Conservation (phyloP, 768 basidiomycete genomes). For the Asterophora lycoperdoides region DNA sequence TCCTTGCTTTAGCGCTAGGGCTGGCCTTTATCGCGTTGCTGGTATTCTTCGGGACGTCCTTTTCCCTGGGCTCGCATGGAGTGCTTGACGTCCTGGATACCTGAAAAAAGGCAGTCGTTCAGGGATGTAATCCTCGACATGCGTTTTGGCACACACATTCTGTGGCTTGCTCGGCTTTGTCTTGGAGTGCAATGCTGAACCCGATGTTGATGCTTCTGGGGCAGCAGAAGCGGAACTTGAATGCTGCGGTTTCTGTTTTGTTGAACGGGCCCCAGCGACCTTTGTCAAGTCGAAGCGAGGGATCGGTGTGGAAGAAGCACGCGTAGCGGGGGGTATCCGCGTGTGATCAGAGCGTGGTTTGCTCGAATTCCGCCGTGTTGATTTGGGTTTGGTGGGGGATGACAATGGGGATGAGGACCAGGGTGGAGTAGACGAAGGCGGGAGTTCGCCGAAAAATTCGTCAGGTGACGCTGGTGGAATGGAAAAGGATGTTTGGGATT, state of each 20-base stretch:
- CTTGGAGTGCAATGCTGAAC: not conserved
- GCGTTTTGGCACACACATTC: not conserved
- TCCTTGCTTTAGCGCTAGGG: conserved; percentile 1
- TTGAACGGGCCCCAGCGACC: not conserved
- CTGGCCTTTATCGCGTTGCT: not conserved
- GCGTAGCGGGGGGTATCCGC: not conserved
- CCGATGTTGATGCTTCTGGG: not conserved
- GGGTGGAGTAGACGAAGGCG: conserved; percentile 15
- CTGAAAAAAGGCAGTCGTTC: conserved; percentile 3
- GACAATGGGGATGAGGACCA: conserved; percentile 19
- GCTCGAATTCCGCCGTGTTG: conserved; percentile 7
- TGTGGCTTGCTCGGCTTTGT: not conserved
- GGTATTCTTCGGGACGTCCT: not conserved
- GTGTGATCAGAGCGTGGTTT: conserved; percentile 1
- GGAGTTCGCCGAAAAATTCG: conserved; percentile 13
- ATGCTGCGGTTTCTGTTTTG: not conserved
- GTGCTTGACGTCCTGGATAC: not conserved
- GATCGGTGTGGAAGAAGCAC: conserved; percentile 4
- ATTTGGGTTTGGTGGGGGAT: not conserved
- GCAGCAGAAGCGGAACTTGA: not conserved
- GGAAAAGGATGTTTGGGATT: conserved; percentile 30
- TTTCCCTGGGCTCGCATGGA: not conserved
- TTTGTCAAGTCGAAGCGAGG: conserved; percentile 15
- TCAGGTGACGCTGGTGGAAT: conserved; percentile 20
- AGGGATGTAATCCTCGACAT: conserved; percentile 17